Percentiles rank a stretch among this genome's conserved stretches.
Conservation (phyloP, 306 rosid species). For the Prosopis cineraria region DNA sequence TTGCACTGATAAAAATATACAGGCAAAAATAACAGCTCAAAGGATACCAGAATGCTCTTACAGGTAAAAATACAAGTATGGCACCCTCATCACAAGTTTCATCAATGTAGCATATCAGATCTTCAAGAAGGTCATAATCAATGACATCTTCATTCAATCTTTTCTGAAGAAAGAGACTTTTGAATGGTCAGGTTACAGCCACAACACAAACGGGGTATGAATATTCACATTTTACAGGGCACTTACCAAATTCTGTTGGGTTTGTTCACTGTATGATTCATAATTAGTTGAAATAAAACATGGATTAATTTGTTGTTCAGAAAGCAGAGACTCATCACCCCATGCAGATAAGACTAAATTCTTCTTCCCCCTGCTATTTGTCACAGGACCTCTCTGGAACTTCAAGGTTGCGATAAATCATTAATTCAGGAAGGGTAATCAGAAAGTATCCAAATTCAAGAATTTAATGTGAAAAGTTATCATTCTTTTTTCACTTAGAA, state of each 20-base stretch:
- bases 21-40: slow-evolving; percentile 23
- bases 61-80: slow-evolving; percentile 94
- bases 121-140: slow-evolving; percentile 94
- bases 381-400: slow-evolving; percentile 62
- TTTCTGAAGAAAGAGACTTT: slow-evolving; percentile 50
- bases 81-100: slow-evolving; percentile 78
- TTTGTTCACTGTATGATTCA: slow-evolving; percentile 70
- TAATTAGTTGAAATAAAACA: slow-evolving; percentile 60
- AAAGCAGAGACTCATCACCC: slow-evolving; percentile 91
- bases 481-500: neutral
- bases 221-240: slow-evolving; percentile 32
- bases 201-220: slow-evolving; percentile 14
- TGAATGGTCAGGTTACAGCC: slow-evolving; percentile 33
- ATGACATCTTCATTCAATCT: slow-evolving; percentile 85
- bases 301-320: slow-evolving; percentile 71
- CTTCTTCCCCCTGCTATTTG: slow-evolving; percentile 83
- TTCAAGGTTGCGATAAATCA: slow-evolving; percentile 43
- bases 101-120: slow-evolving; percentile 79
- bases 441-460: neutral
- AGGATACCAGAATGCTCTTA: slow-evolving; percentile 46
- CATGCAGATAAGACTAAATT: slow-evolving; percentile 85
- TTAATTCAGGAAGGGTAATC: slow-evolving; percentile 11
- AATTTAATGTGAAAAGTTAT: neutral
- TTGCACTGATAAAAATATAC: slow-evolving; percentile 7
- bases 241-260: slow-evolving; percentile 78